Percentiles rank a stretch among this genome's conserved stretches.
phyloP scores from a whole-genome alignment of 2,329 filamentous ascomycete species.

The Pseudogymnoascus sp. region DNA sequence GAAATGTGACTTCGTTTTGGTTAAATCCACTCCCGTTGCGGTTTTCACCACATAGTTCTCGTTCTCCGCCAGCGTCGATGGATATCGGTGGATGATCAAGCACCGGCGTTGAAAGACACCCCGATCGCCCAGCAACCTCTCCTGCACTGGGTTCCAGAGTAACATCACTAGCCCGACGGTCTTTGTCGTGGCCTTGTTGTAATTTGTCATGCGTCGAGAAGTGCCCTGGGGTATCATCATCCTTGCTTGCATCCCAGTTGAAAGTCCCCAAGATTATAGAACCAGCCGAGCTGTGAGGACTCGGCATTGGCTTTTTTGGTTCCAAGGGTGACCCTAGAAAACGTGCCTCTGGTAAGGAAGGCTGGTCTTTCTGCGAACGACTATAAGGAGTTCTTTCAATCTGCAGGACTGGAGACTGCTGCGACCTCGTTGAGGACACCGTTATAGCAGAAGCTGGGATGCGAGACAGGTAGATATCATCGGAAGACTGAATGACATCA shows the following conservation, averaged over 20 bases:
- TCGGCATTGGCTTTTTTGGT: background rate
- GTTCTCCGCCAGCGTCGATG: background rate
- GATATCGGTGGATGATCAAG: background rate
- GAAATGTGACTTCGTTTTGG: background rate
- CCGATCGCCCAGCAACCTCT: background rate
- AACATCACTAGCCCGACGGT: background rate
- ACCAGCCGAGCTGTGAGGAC: background rate
- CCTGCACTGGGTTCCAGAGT: background rate
- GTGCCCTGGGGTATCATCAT: background rate
- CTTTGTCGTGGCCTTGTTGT: background rate
- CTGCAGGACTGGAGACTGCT: background rate
- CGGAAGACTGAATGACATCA: constrained; percentile 1
- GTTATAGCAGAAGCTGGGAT: background rate
- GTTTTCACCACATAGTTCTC: background rate
- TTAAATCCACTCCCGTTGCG: background rate
- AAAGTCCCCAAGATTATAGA: constrained; percentile 6
- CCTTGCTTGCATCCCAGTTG: background rate
- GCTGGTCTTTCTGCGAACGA: background rate
- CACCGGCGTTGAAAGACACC: background rate
- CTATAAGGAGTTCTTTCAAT: constrained; percentile 2
- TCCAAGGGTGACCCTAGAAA: background rate
- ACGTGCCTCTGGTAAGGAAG: background rate
- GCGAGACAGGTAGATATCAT: background rate
- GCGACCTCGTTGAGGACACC: background rate
- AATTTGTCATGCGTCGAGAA: background rate